Percentiles rank a stretch among this genome's conserved stretches.
These are phyloP conservation scores for Rhodotorula babjevae DNA, from an alignment of 768 basidiomycete genomes.

Conservation along the genomic window DNA sequence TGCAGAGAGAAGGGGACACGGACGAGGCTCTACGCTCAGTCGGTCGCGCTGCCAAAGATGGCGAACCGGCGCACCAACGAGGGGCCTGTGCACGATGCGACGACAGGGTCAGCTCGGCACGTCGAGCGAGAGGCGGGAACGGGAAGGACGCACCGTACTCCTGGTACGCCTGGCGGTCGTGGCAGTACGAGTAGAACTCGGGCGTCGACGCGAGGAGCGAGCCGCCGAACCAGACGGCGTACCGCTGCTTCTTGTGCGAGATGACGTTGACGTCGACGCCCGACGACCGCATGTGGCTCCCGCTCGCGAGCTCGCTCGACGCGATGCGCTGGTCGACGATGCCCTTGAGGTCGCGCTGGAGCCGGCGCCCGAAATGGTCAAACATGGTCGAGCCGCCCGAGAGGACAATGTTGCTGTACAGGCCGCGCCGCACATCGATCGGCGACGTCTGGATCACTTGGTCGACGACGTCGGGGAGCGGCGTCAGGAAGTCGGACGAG, in stretches of 20 bases:
- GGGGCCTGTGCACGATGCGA: slow-evolving; percentile 53
- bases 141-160: slow-evolving; percentile 20
- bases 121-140: not conserved
- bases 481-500: slow-evolving; percentile 94
- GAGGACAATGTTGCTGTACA: slow-evolving; percentile 98
- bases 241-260: slow-evolving; percentile 94
- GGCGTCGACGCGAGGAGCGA: slow-evolving; percentile 91
- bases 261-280: slow-evolving; percentile 98
- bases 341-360: slow-evolving; percentile 91
- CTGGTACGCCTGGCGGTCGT: slow-evolving; percentile 31
- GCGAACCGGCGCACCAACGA: slow-evolving; percentile 88
- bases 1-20: no score
- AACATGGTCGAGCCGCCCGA: slow-evolving; percentile 99
- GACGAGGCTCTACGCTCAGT: slow-evolving; percentile 8
- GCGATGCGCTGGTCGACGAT: slow-evolving; percentile 86
- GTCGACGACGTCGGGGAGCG: slow-evolving; percentile 91
- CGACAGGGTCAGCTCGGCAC: not conserved
- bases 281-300: slow-evolving; percentile 76
- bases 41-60: slow-evolving; percentile 62
- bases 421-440: slow-evolving; percentile 90
- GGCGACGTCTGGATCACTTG: slow-evolving; percentile 91
- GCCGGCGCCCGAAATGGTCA: slow-evolving; percentile 92
- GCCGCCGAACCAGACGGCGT: slow-evolving; percentile 97
- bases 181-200: slow-evolving; percentile 90
- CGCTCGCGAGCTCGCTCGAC: slow-evolving; percentile 66